Evolutionary conservation across 768 basidiomycete species (phyloP).

Genomic region (Auriscalpium orientale): DNA sequence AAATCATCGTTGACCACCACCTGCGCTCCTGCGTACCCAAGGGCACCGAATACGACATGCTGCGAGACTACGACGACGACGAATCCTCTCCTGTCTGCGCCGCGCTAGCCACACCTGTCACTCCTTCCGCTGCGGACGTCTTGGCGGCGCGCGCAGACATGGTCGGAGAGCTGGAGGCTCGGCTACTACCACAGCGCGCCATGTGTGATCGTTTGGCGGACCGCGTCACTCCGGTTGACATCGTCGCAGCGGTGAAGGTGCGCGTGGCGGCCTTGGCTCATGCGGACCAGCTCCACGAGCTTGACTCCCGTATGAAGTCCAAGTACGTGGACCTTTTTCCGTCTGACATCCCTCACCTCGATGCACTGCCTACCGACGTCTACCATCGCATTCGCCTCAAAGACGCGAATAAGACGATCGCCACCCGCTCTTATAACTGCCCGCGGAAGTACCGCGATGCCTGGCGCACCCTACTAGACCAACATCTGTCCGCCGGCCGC

Average conservation of each 20-base stretch:
- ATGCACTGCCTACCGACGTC: slow-evolving; percentile 12
- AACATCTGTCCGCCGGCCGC: slow-evolving; percentile 27
- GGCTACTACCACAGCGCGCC: too few species aligned
- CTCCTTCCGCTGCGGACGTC: too few species aligned
- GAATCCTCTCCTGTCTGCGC: too few species aligned
- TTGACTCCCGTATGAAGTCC: neutral
- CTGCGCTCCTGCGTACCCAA: too few species aligned
- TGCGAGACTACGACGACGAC: too few species aligned
- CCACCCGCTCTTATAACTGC: slow-evolving; percentile 22
- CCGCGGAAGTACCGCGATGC: slow-evolving; percentile 26
- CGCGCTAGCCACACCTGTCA: too few species aligned
- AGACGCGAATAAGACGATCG: slow-evolving; percentile 16
- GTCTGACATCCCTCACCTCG: slow-evolving; percentile 14
- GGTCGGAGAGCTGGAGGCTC: neutral
- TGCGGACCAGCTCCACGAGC: neutral
- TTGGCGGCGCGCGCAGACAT: neutral
- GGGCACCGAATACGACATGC: too few species aligned
- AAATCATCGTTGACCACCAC: too few species aligned
- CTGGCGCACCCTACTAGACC: slow-evolving; percentile 26
- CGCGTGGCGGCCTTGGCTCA: neutral
- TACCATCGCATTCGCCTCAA: slow-evolving; percentile 13
- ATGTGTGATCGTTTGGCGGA: neutral
- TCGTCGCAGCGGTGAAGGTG: neutral
- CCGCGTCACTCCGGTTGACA: neutral
- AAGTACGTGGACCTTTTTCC: slow-evolving; percentile 14